Evolutionary conservation across 768 basidiomycete genomes (phyloP), one percentile per base, ranked within the genome.

Genomic region (Russula sp.): DNA sequence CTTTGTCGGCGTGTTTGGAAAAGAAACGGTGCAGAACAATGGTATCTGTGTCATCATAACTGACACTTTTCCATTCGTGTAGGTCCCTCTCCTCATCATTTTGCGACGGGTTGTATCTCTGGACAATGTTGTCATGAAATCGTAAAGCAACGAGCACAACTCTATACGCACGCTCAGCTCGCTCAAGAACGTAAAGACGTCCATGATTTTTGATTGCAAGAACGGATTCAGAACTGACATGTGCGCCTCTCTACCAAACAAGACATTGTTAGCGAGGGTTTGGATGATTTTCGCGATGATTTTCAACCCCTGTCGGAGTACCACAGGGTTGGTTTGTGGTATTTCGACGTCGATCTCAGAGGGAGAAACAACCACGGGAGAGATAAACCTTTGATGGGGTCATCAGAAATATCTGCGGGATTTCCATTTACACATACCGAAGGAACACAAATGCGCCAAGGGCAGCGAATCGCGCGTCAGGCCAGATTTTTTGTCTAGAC

Each of bases 371-470:
- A 98, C 83, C 0, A 93, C 90, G 42, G 95, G 95, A 41, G 88
- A 92, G 61, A 96, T 91, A 72, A 96, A 96, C 49, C 90, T 93
- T 50, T 3, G 47, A n/a, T 13, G 7, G n/a, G 25, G 47, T 39
- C 13, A 52, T 49, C 16, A 68, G 56, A 43, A 50, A 16, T 13
- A 16, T 58, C 18, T 16, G 29, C 16, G 59, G 10, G 35, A 25
- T 32, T 6, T 34, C 52, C 5, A 39, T 54, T n/a, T 42, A 9
- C 11, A 67, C 75, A 39, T 67, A 88, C 84, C 94, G 82, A 46
- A 98, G 76, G 70, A 98, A 97, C 62, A 98, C 87, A 76, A 97
- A 93, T 11, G 93, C 90, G 25, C 93, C 92, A 42, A 91, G 80
- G 1, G 90, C 89, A 25, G 88, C 82, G 68, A 86, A 90, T 70